Base-by-base conservation (phyloP, 306 rosid species). In the Pterocarpus macrocarpus region DNA sequence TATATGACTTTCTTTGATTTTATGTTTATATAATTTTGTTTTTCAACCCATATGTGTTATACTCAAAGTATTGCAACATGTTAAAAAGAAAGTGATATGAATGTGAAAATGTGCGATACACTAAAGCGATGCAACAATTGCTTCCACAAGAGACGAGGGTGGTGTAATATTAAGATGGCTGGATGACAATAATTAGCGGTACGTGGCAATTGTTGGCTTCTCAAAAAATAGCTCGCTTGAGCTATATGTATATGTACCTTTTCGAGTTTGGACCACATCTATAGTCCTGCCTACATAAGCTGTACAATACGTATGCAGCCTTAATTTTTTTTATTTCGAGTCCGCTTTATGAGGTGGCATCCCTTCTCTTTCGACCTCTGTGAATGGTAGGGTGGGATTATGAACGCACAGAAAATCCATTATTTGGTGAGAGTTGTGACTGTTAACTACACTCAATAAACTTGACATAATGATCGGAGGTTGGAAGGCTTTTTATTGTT, bases 191-290 rank as follows among this genome's bases (percentile, higher is more conserved):
- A 44, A 78, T 33, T 66, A 78, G 71, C 1, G 52, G 66, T 83
- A 72, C 66, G 65, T 72, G 80, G 59, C 80, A 65, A 78, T 64
- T 55, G 58, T 78, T 71, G 9, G 53, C 86, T 43, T 78, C 77
- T 63, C 79, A 56, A 38, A 83, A 77, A 56, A 64, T 33, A 39
- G 75, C 16, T 83, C 63, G 66, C 79, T 16, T 58, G 33, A 64
- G 50, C 52, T 39, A 30, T 34, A 16, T 30, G 34, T 53, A 33
- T 73, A 52, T 43, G 10, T 43, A 8, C 49, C 47, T 22, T 66
- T 8, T 47, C 28, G 57, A 12, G 41, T 73, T 66, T 58, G 87
- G 84, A 79, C 87, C 84, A 79, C 83, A 9, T 64, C 66, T 63
- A 2, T 64, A 45, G 69, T 41, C 58, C 68, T 58, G 38, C 78